Evolutionary conservation across 208 protist genomes (phyloP), one percentile per base, ranked within the genome.

Genomic region (Borovskyia barvae): DNA sequence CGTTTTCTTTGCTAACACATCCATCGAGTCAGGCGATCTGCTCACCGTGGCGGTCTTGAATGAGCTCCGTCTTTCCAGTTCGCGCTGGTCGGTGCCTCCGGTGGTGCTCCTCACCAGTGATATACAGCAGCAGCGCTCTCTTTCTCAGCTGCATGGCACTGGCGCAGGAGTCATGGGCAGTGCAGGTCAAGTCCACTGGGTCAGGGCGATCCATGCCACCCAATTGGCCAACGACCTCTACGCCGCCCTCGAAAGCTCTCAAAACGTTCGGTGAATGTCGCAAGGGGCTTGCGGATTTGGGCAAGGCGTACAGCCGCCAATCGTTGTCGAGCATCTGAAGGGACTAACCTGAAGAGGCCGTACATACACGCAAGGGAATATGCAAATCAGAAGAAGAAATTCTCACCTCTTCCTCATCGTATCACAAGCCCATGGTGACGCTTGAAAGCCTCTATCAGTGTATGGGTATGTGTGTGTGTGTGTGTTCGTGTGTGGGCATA

Each of bases 21-120:
- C 77, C 12, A 61, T 71, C 0, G 84, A 94, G 66, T 80, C 84
- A 9, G 87, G 87, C 3, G 87, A 94, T 49, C 28, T 92, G 24
- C 39, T 75, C 25, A 77, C 72, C 14, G 70, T 78, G 5, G 40
- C 65, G 30, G 17, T 82, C 42, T 66, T 90, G 26, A 74, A 66
- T 17, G 68, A 77, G 28, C 47, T 92, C 47, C 57, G 72, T 24
- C 50, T 66, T 32, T 26, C 51, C 12, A 60, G 58, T 35, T 40
- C 47, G 33, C 35, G 28, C 2, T 53, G 61, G 22, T 35, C 29
- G 4, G 42, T 58, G 2, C 83, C 87, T 6, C 75, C 84, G n/a
- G 69, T 89, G 17, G 66, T 91, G 17, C 29, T 94, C 19, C 46
- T 94, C 5, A 94, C 87, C 17, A 68, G 50, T 26, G 87, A 94